Percentiles rank a stretch among this genome's conserved stretches.
phyloP scores from a whole-genome alignment of 2,329 filamentous ascomycete genomes.

The Aspergillus ruber region DNA sequence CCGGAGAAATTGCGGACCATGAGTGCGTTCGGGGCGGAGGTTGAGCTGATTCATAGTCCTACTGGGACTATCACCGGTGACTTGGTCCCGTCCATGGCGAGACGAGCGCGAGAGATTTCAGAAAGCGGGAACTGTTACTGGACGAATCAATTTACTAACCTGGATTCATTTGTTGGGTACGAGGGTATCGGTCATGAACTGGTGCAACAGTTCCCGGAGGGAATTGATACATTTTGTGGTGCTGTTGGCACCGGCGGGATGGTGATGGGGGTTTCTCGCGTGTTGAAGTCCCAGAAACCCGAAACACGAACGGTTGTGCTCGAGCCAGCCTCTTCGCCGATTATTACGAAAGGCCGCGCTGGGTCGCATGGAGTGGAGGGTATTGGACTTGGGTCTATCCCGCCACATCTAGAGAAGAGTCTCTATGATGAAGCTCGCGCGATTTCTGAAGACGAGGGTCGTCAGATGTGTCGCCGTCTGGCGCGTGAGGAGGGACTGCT shows the following conservation, averaged over 20 bases:
- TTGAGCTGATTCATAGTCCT: constrained; percentile 7
- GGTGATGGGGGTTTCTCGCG: constrained; percentile 8
- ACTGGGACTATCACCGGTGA: constrained; percentile 5
- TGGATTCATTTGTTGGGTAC: constrained; percentile 8
- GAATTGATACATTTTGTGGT: constrained; percentile 12
- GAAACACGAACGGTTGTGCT: constrained; percentile 3
- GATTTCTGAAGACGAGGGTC: constrained; percentile 78
- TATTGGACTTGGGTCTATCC: constrained; percentile 90
- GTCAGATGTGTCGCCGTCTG: constrained; percentile 70
- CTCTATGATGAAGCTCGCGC: constrained; percentile 86
- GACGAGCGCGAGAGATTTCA: constrained; percentile 2
- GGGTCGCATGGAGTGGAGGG: constrained; percentile 87
- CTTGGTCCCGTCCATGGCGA: constrained; percentile 6
- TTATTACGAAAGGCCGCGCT: constrained; percentile 5
- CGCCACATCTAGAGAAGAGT: constrained; percentile 71
- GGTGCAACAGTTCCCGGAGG: constrained; percentile 4
- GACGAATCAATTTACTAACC: constrained; percentile 9
- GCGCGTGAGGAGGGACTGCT: constrained; percentile 85
- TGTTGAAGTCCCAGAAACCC: constrained; percentile 2
- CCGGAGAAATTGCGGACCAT: constrained; percentile 8
- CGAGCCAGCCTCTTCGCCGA: constrained; percentile 9
- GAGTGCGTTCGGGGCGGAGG: constrained; percentile 6
- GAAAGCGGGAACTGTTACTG: constrained; percentile 1
- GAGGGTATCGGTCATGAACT: constrained; percentile 7
- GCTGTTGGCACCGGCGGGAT: constrained; percentile 8